phyloP scores from a whole-genome alignment of 345 rosid genomes.

The Pistacia atlantica region DNA sequence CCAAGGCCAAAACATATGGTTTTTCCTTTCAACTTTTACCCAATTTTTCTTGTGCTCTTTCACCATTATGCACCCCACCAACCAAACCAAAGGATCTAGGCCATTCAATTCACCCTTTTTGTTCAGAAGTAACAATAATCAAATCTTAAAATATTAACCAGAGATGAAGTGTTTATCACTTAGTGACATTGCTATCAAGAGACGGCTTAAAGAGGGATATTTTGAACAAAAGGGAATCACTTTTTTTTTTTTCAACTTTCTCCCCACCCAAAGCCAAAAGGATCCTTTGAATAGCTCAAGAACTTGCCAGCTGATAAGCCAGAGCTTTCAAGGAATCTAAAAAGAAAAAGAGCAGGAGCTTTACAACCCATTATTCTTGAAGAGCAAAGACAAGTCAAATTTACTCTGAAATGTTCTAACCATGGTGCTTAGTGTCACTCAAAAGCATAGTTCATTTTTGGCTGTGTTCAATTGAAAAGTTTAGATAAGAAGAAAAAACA shows the following conservation, averaged over 20 bases:
- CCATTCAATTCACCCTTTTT: background rate
- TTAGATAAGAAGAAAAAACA: background rate
- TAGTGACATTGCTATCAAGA: slow-evolving; percentile 3
- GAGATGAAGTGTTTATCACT: background rate
- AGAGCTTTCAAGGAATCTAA: slow-evolving; percentile 11
- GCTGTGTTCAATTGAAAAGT: background rate
- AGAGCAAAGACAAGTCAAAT: background rate
- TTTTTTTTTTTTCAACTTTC: slow-evolving; percentile 18
- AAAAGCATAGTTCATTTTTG: background rate
- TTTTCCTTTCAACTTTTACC: slow-evolving; percentile 17
- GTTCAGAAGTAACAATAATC: background rate
- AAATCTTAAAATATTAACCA: background rate
- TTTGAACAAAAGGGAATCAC: slow-evolving; percentile 10
- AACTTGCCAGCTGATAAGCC: background rate
- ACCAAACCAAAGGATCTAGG: background rate
- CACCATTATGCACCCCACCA: slow-evolving; percentile 9
- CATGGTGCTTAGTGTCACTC: background rate
- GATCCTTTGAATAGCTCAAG: slow-evolving; percentile 12
- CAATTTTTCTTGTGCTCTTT: background rate
- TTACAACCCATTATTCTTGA: slow-evolving; percentile 22
- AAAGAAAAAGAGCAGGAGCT: slow-evolving; percentile 20
- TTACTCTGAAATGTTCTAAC: background rate
- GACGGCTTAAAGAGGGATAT: background rate
- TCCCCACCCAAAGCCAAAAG: slow-evolving; percentile 30
- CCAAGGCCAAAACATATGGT: background rate